A percentile compares a stretch with the other conserved stretches of the same genome.
These are phyloP conservation scores for Globisporangium camurandrum DNA, from an alignment of 352 stramenopile genomes.

Conservation along the genomic window DNA sequence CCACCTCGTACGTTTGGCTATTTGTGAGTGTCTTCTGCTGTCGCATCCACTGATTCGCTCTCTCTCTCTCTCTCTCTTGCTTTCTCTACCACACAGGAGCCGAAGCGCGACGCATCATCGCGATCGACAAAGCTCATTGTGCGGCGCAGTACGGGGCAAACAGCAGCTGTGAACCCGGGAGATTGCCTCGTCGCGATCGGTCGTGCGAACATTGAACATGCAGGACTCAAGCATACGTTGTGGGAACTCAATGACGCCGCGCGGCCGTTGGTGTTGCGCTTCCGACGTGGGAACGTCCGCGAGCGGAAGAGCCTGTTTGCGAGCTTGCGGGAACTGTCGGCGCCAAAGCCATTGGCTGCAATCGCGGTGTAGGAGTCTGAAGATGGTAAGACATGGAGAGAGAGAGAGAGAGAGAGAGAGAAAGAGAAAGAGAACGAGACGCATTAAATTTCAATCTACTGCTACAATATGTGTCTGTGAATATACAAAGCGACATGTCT, in stretches of 20 bases:
- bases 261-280: slow-evolving; percentile 67
- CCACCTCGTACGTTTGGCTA: slow-evolving; percentile 30
- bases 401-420: too few species aligned
- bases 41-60: too few species aligned
- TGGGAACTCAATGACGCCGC: slow-evolving; percentile 77
- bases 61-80: not conserved
- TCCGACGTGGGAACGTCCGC: slow-evolving; percentile 68
- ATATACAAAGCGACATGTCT: too few species aligned
- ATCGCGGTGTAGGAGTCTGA: slow-evolving; percentile 34
- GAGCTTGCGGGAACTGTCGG: slow-evolving; percentile 26
- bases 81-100: slow-evolving; percentile 19
- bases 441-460: too few species aligned
- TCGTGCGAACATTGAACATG: slow-evolving; percentile 79
- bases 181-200: slow-evolving; percentile 77
- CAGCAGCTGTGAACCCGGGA: slow-evolving; percentile 67
- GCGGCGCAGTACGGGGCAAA: slow-evolving; percentile 57
- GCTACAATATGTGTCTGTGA: too few species aligned
- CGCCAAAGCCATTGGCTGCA: slow-evolving; percentile 15
- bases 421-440: not conserved
- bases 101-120: slow-evolving; percentile 28
- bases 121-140: slow-evolving; percentile 69
- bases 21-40: too few species aligned
- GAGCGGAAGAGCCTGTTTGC: slow-evolving; percentile 76
- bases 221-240: slow-evolving; percentile 77
- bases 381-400: not conserved